Conservation (phyloP, 2,329 filamentous ascomycete species). For the Mycosphaerelloides madeirae region DNA sequence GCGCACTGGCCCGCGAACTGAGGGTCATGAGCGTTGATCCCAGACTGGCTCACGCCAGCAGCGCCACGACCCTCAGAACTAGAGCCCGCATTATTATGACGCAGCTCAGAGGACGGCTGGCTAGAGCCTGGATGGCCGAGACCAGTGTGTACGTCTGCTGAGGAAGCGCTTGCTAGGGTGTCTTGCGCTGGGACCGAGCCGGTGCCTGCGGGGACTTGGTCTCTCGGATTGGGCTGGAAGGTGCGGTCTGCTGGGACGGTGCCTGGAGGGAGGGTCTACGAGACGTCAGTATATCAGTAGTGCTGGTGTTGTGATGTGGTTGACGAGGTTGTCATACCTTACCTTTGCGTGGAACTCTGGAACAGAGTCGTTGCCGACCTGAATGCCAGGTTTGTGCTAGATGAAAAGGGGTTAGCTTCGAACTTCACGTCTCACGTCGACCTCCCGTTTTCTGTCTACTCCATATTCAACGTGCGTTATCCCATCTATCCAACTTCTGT, state of each 20-base stretch:
- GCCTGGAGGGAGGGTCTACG: slow-evolving; percentile 54
- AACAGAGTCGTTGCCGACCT: slow-evolving; percentile 54
- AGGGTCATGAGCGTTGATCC: slow-evolving; percentile 31
- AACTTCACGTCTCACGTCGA: neutral
- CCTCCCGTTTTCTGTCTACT: neutral
- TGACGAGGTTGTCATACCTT: neutral
- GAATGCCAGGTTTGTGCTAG: slow-evolving; percentile 61
- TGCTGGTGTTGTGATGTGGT: too few species aligned
- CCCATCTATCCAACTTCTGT: neutral
- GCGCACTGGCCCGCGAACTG: slow-evolving; percentile 36
- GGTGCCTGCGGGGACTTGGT: slow-evolving; percentile 34
- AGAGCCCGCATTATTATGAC: slow-evolving; percentile 40
- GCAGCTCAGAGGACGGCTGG: slow-evolving; percentile 47
- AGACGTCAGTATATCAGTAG: too few species aligned
- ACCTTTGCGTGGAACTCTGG: slow-evolving; percentile 60
- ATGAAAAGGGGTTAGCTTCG: neutral
- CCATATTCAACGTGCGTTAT: neutral
- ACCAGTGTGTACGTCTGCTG: slow-evolving; percentile 50
- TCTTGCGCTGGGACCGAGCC: slow-evolving; percentile 41
- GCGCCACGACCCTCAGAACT: slow-evolving; percentile 39
- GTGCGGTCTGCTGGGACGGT: slow-evolving; percentile 53
- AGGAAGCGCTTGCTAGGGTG: slow-evolving; percentile 50
- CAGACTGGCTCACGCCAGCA: slow-evolving; percentile 14
- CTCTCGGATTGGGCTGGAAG: slow-evolving; percentile 42
- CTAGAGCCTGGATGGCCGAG: slow-evolving; percentile 49